These are phyloP conservation scores for Backusella australiensis DNA, from an alignment of 192 early-diverging fungal species.

Conservation along the genomic window DNA sequence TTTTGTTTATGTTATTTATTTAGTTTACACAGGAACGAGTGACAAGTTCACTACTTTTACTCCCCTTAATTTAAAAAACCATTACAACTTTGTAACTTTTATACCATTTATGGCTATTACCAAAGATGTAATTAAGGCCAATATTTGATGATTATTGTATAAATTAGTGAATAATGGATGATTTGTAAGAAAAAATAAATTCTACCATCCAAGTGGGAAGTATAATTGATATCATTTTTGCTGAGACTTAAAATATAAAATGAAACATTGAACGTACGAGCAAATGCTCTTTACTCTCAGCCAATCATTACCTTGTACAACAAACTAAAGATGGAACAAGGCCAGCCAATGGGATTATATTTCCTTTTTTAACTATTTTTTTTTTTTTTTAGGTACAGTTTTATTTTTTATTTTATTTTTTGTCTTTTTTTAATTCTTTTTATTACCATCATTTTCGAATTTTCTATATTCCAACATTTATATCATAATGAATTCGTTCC, in stretches of 20 bases:
- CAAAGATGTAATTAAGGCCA: not conserved
- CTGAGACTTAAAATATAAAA: conserved; percentile 10
- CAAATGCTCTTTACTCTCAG: not conserved
- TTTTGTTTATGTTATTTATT: not conserved
- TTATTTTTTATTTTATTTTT: not conserved
- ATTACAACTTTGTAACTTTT: not conserved
- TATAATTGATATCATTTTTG: not conserved
- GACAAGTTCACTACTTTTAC: not conserved
- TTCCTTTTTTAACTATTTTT: not conserved
- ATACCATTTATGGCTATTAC: not conserved
- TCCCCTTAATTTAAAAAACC: not conserved
- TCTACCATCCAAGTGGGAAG: no score
- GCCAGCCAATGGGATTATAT: not conserved
- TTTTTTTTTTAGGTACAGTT: conserved; percentile 5
- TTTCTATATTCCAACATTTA: not conserved
- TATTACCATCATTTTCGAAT: not conserved
- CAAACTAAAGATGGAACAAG: not conserved
- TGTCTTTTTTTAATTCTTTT: not conserved
- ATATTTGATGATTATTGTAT: not conserved
- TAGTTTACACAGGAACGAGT: not conserved
- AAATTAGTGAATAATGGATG: not conserved
- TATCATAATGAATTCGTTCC: not conserved
- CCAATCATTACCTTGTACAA: not conserved
- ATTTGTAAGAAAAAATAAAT: no score
- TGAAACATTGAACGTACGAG: not conserved